Percentiles rank a stretch among this genome's conserved stretches.
These are phyloP conservation scores for Picochlorum sp. DNA, from an alignment of 139 green algal species.

Conservation along the genomic window DNA sequence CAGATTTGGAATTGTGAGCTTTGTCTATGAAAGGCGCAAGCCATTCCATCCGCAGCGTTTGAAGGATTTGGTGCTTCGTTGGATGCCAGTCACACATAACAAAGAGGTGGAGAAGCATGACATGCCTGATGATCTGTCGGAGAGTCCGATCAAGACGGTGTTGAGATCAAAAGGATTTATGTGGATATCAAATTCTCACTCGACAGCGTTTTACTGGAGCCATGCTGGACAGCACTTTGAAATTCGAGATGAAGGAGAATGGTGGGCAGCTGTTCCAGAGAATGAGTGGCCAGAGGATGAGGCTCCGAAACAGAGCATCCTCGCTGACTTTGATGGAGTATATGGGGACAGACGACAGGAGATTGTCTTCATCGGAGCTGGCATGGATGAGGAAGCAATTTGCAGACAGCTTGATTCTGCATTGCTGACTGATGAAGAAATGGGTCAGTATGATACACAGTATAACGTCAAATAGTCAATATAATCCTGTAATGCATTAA, in stretches of 20 bases:
- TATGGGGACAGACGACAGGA: slow-evolving; percentile 82
- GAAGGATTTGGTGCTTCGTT: slow-evolving; percentile 73
- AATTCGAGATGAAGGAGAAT: slow-evolving; percentile 79
- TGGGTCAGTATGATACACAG: slow-evolving; percentile 48
- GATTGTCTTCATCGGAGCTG: slow-evolving; percentile 87
- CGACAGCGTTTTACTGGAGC: slow-evolving; percentile 82
- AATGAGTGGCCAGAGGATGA: slow-evolving; percentile 66
- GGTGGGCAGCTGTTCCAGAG: slow-evolving; percentile 63
- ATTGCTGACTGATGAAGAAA: slow-evolving; percentile 70
- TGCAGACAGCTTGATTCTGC: slow-evolving; percentile 65
- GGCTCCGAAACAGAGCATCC: slow-evolving; percentile 49
- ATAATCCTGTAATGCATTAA: no score
- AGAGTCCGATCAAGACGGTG: slow-evolving; percentile 74
- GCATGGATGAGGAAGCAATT: slow-evolving; percentile 78
- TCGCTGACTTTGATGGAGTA: slow-evolving; percentile 56
- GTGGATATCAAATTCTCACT: slow-evolving; percentile 79
- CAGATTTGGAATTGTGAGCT: slow-evolving; percentile 81
- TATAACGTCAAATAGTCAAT: neutral
- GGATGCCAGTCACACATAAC: slow-evolving; percentile 79
- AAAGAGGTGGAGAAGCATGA: slow-evolving; percentile 42
- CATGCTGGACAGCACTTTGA: slow-evolving; percentile 92
- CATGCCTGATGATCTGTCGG: slow-evolving; percentile 26
- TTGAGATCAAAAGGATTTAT: slow-evolving; percentile 89
- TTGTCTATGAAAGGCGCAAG: slow-evolving; percentile 73
- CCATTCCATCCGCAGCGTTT: slow-evolving; percentile 86